Conservation (phyloP, 1,139 yeast genomes). For the Saccharomyces hybrid region DNA sequence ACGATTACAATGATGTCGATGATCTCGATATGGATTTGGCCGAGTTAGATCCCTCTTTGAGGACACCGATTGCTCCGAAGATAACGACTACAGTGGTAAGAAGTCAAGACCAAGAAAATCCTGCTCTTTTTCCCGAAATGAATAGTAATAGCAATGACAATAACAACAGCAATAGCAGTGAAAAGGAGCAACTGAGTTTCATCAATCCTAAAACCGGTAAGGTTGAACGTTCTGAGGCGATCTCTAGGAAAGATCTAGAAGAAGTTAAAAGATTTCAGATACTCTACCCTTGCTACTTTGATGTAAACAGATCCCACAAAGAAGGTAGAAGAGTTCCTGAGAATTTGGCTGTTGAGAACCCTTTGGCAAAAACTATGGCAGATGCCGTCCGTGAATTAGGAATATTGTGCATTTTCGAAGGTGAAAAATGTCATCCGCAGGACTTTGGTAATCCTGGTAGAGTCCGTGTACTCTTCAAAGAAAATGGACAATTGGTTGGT, state of each 20-base stretch:
- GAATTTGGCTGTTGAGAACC: conserved; percentile 70
- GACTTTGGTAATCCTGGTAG: conserved; percentile 97
- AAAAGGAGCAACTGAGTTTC: conserved; percentile 18
- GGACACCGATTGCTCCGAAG: conserved; percentile 64
- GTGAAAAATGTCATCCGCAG: conserved; percentile 88
- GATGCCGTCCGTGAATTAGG: conserved; percentile 45
- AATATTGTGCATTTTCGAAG: conserved; percentile 48
- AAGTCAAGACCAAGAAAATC: conserved; percentile 48
- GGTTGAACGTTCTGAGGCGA: conserved; percentile 21
- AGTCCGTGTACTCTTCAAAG: conserved; percentile 64
- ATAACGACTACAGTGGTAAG: conserved; percentile 52
- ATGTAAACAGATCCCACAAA: conserved; percentile 61
- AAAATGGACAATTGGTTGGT: conserved; percentile 36
- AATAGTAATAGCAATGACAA: not conserved
- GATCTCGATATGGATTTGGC: conserved; percentile 90
- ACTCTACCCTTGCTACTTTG: conserved; percentile 89
- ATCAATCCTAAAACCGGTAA: conserved; percentile 25
- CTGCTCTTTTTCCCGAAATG: conserved; percentile 19
- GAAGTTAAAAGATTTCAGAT: conserved; percentile 63
- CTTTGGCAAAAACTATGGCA: conserved; percentile 73
- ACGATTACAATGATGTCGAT: conserved; percentile 78
- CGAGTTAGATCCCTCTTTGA: conserved; percentile 71
- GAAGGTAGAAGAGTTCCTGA: conserved; percentile 78
- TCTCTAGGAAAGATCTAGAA: conserved; percentile 35
- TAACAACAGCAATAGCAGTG: not conserved